Base-by-base conservation (phyloP, 108 stramenopile genomes). In the Chaetoceros tenuissimus region DNA sequence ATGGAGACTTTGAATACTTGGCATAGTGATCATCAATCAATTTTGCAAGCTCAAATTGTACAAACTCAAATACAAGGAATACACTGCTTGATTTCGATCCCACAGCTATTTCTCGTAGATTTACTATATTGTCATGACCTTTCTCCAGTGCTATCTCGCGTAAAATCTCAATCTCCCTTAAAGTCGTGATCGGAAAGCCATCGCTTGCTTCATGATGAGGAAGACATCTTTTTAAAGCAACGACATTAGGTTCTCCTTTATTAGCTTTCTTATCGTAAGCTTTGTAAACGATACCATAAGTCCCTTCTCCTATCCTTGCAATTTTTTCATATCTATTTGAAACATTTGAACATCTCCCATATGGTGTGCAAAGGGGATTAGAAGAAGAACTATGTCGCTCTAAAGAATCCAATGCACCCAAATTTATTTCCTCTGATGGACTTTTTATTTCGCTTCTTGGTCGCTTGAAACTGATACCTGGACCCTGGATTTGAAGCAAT, bases 261-360 rank as follows among this genome's bases (percentile, higher is more conserved):
- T 70, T 34, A 7, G 64, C 60, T 28, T 30, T 22, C 25, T 75
- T 66, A 53, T 97, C 97, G 31, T 71, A 53, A 5, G 98, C 96
- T 58, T 88, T 84, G 71, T 97, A 99, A 2, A 99, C 97, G 27
- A 97, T 84, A 26, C 98, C 98, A 55, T 99, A 99, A 0, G 98
- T 97, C 7, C 98, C 98, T 72, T 97, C 88, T 5, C 98, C 98
- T 34, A 99, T 84, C 46, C 96, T 77, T 1, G 88, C 93, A 16
- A 97, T 51, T 62, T 96, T 97, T 46, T 92, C 75, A 56, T 96
- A 99, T 8, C 84, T 71, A 18, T 74, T 52, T 10, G 81, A 75
- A 16, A 90, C 89, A 60, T 80, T 75, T 13, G 79, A 49, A 66
- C 85, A 83, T 2, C 54, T 48, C 8, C 84, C 84, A 50, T 67